These are phyloP conservation scores for Tremellales sp. DNA, from an alignment of 1,284 basidiomycete genomes.

Conservation along the genomic window DNA sequence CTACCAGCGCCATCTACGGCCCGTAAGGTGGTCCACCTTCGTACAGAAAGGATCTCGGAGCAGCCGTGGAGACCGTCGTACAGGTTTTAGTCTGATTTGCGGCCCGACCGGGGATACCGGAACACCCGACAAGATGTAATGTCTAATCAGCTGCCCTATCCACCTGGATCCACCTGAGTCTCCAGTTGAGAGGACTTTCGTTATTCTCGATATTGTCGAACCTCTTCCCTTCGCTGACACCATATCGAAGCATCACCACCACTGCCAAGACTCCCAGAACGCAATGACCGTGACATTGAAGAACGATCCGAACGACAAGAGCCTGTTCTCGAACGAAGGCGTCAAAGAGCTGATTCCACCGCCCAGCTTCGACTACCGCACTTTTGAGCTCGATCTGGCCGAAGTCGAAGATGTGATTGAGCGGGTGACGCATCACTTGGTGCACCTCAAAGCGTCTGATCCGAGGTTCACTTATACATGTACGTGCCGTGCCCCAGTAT, in stretches of 20 bases:
- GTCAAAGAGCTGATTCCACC: conserved; percentile 7
- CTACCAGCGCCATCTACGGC: no score
- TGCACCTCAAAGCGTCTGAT: conserved; percentile 17
- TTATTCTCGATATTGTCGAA: not conserved
- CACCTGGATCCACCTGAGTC: not conserved
- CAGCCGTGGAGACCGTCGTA: no score
- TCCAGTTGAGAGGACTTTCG: no score
- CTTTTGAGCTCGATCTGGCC: conserved; percentile 9
- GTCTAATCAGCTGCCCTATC: no score
- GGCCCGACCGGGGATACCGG: no score
- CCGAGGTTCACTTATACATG: conserved; percentile 10
- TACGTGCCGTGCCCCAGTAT: not conserved
- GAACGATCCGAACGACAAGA: not conserved
- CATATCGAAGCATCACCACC: not conserved
- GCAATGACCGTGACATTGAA: not conserved
- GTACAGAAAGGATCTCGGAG: no score
- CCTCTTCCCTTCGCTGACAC: not conserved
- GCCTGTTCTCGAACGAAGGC: conserved; percentile 2
- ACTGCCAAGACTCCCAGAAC: no score
- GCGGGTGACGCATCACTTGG: conserved; percentile 13
- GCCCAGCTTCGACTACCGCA: conserved; percentile 11
- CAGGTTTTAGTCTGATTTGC: no score
- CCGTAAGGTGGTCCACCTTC: no score
- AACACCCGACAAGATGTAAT: no score
- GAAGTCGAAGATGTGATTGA: conserved; percentile 12